Evolutionary conservation across 257 asterid species (phyloP).

Genomic region (Solanum medicagineum): DNA sequence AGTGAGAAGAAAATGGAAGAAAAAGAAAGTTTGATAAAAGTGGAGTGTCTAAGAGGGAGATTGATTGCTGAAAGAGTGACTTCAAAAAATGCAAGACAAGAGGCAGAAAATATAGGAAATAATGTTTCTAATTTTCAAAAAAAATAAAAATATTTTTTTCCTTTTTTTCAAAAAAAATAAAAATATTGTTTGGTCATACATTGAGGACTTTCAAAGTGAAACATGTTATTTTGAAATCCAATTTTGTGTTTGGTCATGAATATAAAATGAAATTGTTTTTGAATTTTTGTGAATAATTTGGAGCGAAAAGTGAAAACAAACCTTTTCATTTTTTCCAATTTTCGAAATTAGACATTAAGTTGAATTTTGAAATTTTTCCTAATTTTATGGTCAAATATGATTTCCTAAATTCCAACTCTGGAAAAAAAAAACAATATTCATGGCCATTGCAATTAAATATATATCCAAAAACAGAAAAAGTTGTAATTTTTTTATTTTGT

Average conservation of each 20-base stretch:
- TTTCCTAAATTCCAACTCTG: not conserved
- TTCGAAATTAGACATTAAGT: too few relatives aligned
- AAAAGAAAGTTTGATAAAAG: conserved; percentile 45
- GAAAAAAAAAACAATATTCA: too few relatives aligned
- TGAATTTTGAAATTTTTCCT: not conserved
- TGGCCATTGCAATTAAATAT: not conserved
- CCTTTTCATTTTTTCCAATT: too few relatives aligned
- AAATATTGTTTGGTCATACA: too few relatives aligned
- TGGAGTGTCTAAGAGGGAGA: conserved; percentile 79
- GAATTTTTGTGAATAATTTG: not conserved
- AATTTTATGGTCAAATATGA: not conserved
- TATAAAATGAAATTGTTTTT: too few relatives aligned
- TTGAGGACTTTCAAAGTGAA: too few relatives aligned
- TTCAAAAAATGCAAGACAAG: conserved; percentile 55
- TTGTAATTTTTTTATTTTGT: too few relatives aligned
- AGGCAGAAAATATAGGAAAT: conserved; percentile 29
- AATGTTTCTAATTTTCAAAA: conserved; percentile 23
- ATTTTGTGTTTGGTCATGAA: not conserved
- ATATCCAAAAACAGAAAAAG: not conserved
- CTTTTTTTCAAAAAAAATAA: too few relatives aligned
- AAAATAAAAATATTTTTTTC: too few relatives aligned
- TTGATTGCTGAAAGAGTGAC: conserved; percentile 71
- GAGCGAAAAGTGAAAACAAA: too few relatives aligned
- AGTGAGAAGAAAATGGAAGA: conserved; percentile 25
- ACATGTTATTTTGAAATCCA: too few relatives aligned